Base-by-base conservation (phyloP, 2,329 filamentous ascomycete species). In the Clonostachys rhizophaga region DNA sequence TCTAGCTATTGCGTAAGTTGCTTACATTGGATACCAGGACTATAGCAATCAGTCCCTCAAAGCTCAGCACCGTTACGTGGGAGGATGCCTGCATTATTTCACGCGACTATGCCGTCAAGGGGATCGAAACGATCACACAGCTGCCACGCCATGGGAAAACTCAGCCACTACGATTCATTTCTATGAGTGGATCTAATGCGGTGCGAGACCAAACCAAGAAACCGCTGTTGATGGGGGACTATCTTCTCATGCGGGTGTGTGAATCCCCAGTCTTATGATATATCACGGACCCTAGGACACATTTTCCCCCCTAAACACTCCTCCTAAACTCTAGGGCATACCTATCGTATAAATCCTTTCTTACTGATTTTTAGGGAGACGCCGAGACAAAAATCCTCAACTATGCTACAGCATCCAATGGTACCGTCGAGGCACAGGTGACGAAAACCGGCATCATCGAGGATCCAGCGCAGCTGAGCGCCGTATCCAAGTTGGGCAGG, bases 391-490 rank as follows among this genome's bases (percentile, higher is more conserved):
- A 60, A 16, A 58, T 78, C 5, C 61, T 70, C 4, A 55, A 63
- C 14, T 53, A 71, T 6, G 62, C 68, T 14, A 52, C 14, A 11
- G 10, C 14, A 18, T 39, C 36, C 7, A 18, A 62, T 2, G 66
- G 63, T 4, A 47, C 55, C 2, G 53, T 75, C 24, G 65, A 75
- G 47, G 62, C 59, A 0, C 57, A 58, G 14, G 55, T 71, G 2
- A 67, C 62, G 5, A 75, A 71, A 47, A 64, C 71, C 0, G 74
- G 74, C 0, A 47, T 71, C n/a, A 70, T 79, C 45, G 17, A 30
- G 24, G 9, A 30, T 30, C 24, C 24, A 30, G 24, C 9, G 24
- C 24, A 30, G 24, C 24, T 30, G 24, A 30, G 24, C 24, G 24
- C 9, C 24, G 24, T 30, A 30, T 30, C 8, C 24, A 11, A 14